Percentiles rank a stretch among this genome's conserved stretches.
Conservation (phyloP, 2,329 filamentous ascomycete genomes). For the Laburnicola sp. region DNA sequence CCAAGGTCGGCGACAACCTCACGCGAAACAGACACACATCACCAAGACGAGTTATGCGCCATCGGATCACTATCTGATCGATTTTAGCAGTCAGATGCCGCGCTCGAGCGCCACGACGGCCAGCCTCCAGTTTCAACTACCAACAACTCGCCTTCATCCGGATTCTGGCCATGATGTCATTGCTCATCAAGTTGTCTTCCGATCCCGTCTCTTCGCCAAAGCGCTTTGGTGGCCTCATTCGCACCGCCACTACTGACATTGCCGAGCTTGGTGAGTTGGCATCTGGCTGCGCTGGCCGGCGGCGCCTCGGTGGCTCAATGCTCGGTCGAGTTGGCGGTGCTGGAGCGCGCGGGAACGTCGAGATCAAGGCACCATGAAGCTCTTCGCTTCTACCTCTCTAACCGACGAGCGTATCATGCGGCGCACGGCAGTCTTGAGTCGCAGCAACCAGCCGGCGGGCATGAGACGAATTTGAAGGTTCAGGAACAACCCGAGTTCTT, state of each 20-base stretch:
- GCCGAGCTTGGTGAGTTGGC: conserved; percentile 28
- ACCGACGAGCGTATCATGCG: conserved; percentile 1
- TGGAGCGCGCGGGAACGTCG: conserved; percentile 2
- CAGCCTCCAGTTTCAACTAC: background rate
- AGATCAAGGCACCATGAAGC: background rate
- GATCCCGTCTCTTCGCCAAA: conserved; percentile 3
- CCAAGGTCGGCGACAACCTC: too few species aligned
- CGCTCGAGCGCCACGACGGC: conserved; percentile 16
- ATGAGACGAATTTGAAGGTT: conserved; percentile 24
- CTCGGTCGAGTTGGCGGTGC: conserved; percentile 16
- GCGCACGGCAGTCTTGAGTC: background rate
- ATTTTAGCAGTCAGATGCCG: conserved; percentile 9
- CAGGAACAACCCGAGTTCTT: conserved; percentile 32
- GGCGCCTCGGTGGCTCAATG: conserved; percentile 12
- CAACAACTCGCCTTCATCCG: too few species aligned
- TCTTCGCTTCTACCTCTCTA: background rate
- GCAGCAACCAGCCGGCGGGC: conserved; percentile 1
- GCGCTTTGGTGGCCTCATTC: background rate
- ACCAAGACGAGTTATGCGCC: background rate
- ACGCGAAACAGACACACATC: too few species aligned
- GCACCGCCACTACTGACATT: conserved; percentile 6
- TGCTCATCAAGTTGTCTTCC: background rate
- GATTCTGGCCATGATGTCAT: conserved; percentile 26
- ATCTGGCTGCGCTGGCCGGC: conserved; percentile 11
- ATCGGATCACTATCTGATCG: too few species aligned